These are phyloP conservation scores for Amphirosellinia nigrospora DNA, from an alignment of 495 filamentous ascomycete species.

Conservation along the genomic window DNA sequence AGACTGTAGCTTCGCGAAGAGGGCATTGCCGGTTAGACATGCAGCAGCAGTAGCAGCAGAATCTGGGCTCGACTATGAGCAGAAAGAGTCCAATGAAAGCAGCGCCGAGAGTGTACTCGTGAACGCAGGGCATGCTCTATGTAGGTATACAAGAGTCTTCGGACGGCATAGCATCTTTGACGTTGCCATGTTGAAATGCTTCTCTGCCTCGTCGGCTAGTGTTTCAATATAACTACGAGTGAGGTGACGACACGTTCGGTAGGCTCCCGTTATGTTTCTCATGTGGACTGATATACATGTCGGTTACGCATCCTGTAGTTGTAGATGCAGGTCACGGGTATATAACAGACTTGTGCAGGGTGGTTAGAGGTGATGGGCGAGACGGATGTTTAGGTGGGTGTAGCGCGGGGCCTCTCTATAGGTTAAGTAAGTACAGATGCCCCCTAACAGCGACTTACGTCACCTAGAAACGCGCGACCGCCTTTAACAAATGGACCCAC, in stretches of 20 bases:
- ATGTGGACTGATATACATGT: not conserved
- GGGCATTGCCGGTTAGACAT: too few species aligned
- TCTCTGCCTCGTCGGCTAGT: not conserved
- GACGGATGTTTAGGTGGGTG: too few species aligned
- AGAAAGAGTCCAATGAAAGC: not conserved
- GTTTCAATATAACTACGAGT: not conserved
- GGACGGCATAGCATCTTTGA: not conserved
- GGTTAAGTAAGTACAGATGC: too few species aligned
- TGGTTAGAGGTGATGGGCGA: too few species aligned
- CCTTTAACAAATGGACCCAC: not conserved
- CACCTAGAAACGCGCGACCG: slow-evolving; percentile 21
- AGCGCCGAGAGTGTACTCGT: not conserved
- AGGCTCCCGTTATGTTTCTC: not conserved
- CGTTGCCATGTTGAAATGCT: not conserved
- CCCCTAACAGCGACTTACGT: not conserved
- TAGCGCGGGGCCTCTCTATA: not conserved
- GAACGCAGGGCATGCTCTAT: not conserved
- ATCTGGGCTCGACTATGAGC: not conserved
- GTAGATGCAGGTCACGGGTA: too few species aligned
- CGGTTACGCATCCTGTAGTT: not conserved
- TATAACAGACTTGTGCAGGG: too few species aligned
- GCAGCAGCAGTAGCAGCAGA: too few species aligned
- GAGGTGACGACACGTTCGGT: not conserved
- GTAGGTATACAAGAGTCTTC: not conserved
- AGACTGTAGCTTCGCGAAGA: too few species aligned